These are phyloP conservation scores for Lactarius psammicola DNA, from an alignment of 768 basidiomycete species.

Conservation along the genomic window DNA sequence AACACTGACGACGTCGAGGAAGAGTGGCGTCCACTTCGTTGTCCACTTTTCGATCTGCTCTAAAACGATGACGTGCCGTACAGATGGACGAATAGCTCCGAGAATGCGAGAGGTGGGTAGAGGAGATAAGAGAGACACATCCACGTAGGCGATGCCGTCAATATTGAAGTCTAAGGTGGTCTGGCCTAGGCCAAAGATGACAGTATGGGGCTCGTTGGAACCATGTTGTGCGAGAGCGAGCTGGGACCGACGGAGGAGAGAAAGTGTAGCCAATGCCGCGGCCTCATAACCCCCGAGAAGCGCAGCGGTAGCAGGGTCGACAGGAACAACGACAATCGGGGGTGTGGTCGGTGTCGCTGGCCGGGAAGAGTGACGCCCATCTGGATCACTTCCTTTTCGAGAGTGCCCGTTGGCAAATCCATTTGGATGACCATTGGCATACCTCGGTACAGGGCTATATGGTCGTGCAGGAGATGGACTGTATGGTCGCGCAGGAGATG, in stretches of 20 bases:
- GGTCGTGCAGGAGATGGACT: conserved; percentile 14
- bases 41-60: conserved; percentile 76
- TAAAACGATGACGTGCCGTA: conserved; percentile 69
- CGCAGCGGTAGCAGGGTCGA: conserved; percentile 30
- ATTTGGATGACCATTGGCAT: conserved; percentile 35
- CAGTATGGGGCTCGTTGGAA: conserved; percentile 56
- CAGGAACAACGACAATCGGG: conserved; percentile 23
- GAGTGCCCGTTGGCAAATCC: conserved; percentile 37
- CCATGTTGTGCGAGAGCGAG: conserved; percentile 54
- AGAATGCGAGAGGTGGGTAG: conserved; percentile 57
- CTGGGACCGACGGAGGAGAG: conserved; percentile 59
- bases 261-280: conserved; percentile 61
- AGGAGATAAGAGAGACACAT: conserved; percentile 67
- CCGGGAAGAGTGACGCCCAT: conserved; percentile 30
- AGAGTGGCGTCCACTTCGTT: conserved; percentile 86
- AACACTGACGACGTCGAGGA: conserved; percentile 74
- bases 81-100: conserved; percentile 57
- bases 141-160: conserved; percentile 62
- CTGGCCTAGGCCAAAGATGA: conserved; percentile 70
- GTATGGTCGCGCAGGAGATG: conserved; percentile 11
- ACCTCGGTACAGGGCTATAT: conserved; percentile 16
- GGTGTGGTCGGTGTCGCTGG: conserved; percentile 28
- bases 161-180: conserved; percentile 43
- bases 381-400: conserved; percentile 31
- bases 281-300: conserved; percentile 64